These are phyloP conservation scores for Shiraia sp. DNA, from an alignment of 2,329 filamentous ascomycete genomes.

Conservation along the genomic window DNA sequence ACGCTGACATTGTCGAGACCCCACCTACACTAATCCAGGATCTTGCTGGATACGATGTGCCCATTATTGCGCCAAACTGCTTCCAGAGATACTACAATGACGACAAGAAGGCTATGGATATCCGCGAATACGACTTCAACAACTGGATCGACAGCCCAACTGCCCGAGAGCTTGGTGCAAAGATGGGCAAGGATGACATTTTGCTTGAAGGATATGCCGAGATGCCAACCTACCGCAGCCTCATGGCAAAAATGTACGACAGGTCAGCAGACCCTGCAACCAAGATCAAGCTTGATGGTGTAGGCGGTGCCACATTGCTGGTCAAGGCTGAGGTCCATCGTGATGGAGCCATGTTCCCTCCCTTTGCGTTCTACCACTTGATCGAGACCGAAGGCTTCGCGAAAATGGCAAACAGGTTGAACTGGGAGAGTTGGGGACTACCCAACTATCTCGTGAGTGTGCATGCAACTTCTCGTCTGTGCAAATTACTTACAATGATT, in stretches of 20 bases:
- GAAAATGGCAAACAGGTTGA: conserved; percentile 90
- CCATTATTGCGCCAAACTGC: conserved; percentile 94
- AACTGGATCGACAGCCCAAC: conserved; percentile 91
- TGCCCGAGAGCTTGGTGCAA: conserved; percentile 72
- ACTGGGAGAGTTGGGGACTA: conserved; percentile 83
- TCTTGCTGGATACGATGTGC: conserved; percentile 81
- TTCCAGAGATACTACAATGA: conserved; percentile 77
- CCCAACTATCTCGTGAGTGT: conserved; percentile 89
- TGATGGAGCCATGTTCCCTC: conserved; percentile 97
- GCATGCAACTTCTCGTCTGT: too few relatives aligned
- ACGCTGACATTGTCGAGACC: conserved; percentile 88
- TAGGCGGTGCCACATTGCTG: conserved; percentile 87
- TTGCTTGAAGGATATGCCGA: conserved; percentile 91
- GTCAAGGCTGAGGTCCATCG: conserved; percentile 97
- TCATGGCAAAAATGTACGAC: conserved; percentile 83
- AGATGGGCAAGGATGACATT: conserved; percentile 90
- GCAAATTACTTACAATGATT: conserved; percentile 1
- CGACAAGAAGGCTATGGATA: conserved; percentile 71
- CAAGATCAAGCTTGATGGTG: conserved; percentile 82
- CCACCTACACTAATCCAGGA: conserved; percentile 87
- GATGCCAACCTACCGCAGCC: conserved; percentile 84
- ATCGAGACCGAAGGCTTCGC: conserved; percentile 98
- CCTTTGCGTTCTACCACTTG: conserved; percentile 93
- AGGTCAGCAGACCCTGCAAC: conserved; percentile 57
- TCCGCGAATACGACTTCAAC: conserved; percentile 94